phyloP scores from a whole-genome alignment of 495 filamentous ascomycete species.

The Hyaloscypha hepaticicola region DNA sequence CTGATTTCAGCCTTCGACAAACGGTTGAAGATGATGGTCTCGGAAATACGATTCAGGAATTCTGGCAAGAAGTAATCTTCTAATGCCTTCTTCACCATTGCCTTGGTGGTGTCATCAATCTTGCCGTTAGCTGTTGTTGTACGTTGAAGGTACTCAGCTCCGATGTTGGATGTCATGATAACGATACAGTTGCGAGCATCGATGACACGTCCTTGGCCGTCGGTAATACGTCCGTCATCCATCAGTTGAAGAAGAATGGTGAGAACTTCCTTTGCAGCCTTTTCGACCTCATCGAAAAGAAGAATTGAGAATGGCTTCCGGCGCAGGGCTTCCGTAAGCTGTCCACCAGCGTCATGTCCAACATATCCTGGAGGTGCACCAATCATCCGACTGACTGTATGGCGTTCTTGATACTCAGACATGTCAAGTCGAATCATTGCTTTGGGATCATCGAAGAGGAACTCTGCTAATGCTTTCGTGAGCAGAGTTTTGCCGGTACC shows the following conservation, averaged over 20 bases:
- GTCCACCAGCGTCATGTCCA: conserved; percentile 92
- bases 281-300: conserved; percentile 97
- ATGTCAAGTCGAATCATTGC: conserved; percentile 99
- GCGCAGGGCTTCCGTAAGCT: conserved; percentile 90
- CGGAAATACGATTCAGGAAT: conserved; percentile 96
- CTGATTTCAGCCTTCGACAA: conserved; percentile 86
- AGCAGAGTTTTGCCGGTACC: conserved; percentile 97
- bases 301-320: conserved; percentile 96
- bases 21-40: conserved; percentile 97
- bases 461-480: conserved; percentile 94
- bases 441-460: conserved; percentile 96
- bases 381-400: conserved; percentile 95
- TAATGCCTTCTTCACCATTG: conserved; percentile 84
- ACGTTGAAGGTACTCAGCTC: conserved; percentile 88
- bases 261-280: conserved; percentile 95
- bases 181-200: conserved; percentile 98
- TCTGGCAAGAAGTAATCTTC: conserved; percentile 96
- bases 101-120: conserved; percentile 83
- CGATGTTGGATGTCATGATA: conserved; percentile 97
- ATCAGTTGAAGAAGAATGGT: conserved; percentile 97
- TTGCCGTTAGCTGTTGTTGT: conserved; percentile 72
- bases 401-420: conserved; percentile 98
- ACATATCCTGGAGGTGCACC: conserved; percentile 97
- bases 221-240: conserved; percentile 98
- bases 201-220: conserved; percentile 91